A percentile compares a stretch with the other conserved stretches of the same genome.
These are phyloP conservation scores for Fusarium sp. DNA, from an alignment of 2,329 filamentous ascomycete species.

Conservation along the genomic window DNA sequence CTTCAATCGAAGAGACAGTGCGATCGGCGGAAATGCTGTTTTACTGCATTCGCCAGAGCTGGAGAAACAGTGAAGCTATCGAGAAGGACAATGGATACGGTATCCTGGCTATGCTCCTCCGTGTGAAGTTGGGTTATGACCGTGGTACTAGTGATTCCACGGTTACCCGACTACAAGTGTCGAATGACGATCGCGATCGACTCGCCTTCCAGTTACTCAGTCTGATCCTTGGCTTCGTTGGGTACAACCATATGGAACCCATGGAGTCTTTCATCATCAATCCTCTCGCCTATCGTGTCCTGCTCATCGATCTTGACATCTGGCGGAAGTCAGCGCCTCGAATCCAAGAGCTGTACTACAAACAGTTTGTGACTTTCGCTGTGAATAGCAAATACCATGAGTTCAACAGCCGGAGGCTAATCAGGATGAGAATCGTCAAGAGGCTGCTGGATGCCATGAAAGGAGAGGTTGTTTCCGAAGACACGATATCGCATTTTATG, in stretches of 20 bases:
- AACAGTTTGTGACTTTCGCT: constrained; percentile 89
- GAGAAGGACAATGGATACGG: constrained; percentile 95
- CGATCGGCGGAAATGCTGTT: constrained; percentile 87
- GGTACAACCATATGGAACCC: constrained; percentile 83
- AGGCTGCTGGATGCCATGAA: constrained; percentile 91
- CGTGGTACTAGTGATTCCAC: constrained; percentile 49
- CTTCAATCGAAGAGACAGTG: constrained; percentile 75
- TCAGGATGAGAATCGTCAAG: constrained; percentile 93
- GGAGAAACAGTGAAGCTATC: constrained; percentile 98
- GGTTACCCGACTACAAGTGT: constrained; percentile 58
- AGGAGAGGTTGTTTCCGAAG: constrained; percentile 78
- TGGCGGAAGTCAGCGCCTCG: constrained; percentile 84
- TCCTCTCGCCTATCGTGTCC: constrained; percentile 89
- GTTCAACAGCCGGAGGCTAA: constrained; percentile 89
- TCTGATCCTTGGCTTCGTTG: constrained; percentile 85
- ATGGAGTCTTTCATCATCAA: constrained; percentile 95
- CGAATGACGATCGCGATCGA: constrained; percentile 65
- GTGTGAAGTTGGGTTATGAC: constrained; percentile 79
- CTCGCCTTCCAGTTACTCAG: constrained; percentile 75
- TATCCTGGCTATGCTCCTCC: constrained; percentile 84
- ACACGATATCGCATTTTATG: constrained; percentile 81
- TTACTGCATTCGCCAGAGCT: constrained; percentile 86
- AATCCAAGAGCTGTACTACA: constrained; percentile 91
- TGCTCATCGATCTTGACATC: constrained; percentile 92
- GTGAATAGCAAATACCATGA: constrained; percentile 91